Evolutionary conservation across 768 basidiomycete species (phyloP).

Genomic region (Termitomyces sp.): DNA sequence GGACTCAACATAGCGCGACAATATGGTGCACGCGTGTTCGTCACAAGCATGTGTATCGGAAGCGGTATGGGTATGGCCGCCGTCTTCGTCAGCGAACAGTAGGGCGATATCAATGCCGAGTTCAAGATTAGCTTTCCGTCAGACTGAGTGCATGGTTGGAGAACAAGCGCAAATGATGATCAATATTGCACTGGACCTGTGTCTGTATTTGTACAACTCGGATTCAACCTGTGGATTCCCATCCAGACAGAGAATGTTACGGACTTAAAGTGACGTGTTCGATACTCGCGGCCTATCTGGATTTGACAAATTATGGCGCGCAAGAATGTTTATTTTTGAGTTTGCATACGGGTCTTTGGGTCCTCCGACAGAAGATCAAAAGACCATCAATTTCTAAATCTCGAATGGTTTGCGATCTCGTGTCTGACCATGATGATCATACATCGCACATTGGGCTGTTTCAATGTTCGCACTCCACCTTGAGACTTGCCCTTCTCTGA

Average conservation of each 20-base stretch:
- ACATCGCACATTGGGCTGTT: background rate
- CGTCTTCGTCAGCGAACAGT: conserved; percentile 83
- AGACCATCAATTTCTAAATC: no score
- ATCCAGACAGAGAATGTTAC: no score
- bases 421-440: no score
- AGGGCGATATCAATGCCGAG: background rate
- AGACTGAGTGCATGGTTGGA: background rate
- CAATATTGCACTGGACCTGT: background rate
- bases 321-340: no score
- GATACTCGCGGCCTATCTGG: no score
- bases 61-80: conserved; percentile 91
- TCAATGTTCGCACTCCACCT: background rate
- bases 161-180: no score
- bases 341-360: no score
- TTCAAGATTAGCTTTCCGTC: background rate
- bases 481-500: background rate
- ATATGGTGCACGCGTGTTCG: conserved; percentile 71
- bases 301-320: no score
- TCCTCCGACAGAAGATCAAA: no score
- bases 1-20: conserved; percentile 82
- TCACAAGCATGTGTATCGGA: conserved; percentile 91
- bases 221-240: no score
- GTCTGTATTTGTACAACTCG: background rate
- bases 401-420: no score
- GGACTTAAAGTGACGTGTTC: no score